Evolutionary conservation across 2,329 filamentous ascomycete genomes (phyloP), one percentile per base, ranked within the genome.

Genomic region (Hymenoscyphus scutula): DNA sequence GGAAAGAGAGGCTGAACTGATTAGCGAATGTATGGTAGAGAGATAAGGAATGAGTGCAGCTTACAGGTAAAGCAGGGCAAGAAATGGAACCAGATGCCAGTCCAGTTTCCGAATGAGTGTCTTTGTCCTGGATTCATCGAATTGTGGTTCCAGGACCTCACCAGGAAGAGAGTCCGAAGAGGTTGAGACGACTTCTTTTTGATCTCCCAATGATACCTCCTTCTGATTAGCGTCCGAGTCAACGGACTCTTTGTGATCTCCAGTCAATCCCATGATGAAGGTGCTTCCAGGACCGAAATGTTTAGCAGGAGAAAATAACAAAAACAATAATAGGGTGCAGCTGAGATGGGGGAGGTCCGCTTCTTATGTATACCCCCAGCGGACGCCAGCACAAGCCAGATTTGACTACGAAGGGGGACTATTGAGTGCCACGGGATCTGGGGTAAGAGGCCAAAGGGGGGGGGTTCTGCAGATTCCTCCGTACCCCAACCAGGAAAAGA

Each of bases 21-120:
- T 38, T 30, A 54, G 45, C 23, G 38, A 34, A 37, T 53, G 23
- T 25, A n/a, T 15, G 7, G 6, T 8, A 3, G n/a, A 17, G 30
- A 48, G 55, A 32, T 13, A 1, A 27, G 55, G 10, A 45, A 32
- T 11, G 7, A n/a, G n/a, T n/a, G n/a, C 8, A 34, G 54, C 66
- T 64, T 61, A 88, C 78, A 69, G 80, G 76, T 76, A 79, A 75
- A 71, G 86, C 80, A 65, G 84, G 76, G 73, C 82, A 83, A 68
- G 81, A 75, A 38, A 87, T 27, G 70, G 71, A 69, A 70, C 64
- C 6, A 72, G 38, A 45, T 67, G 67, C 25, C 66, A 48, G 53
- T 73, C 71, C 23, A 72, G 59, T 60, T 72, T 73, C 11, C 67
- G 62, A 3, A 72, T 34, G 34, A 73, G 65, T 17, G 57, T 67